These are phyloP conservation scores for Penicillium paradoxum DNA, from an alignment of 495 filamentous ascomycete genomes.

Conservation along the genomic window DNA sequence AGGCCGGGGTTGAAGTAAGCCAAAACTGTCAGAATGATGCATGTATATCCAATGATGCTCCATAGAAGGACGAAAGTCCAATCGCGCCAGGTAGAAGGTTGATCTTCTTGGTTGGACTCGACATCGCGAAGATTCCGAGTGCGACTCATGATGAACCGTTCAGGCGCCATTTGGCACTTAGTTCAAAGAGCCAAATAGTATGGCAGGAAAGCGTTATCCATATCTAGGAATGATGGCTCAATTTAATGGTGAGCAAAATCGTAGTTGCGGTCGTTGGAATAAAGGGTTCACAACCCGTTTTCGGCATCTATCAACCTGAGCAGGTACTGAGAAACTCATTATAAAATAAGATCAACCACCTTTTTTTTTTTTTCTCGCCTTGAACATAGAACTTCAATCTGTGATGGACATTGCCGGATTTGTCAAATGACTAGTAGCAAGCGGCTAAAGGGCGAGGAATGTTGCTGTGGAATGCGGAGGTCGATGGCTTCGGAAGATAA, in stretches of 20 bases:
- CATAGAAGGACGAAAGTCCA: constrained; percentile 21
- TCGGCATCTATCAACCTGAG: constrained; percentile 3
- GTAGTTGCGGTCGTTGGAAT: constrained; percentile 2
- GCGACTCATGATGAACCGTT: constrained; percentile 22
- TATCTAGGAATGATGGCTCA: not conserved
- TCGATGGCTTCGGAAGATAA: not conserved
- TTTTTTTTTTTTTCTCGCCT: not conserved
- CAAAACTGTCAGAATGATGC: constrained; percentile 19
- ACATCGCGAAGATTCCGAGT: constrained; percentile 11
- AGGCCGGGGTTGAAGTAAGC: constrained; percentile 22
- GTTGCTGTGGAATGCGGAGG: constrained; percentile 9
- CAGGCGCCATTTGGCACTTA: not conserved
- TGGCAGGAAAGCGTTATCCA: not conserved
- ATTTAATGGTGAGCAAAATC: constrained; percentile 13
- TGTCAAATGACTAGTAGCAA: not conserved
- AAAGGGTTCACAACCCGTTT: constrained; percentile 13
- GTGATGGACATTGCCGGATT: constrained; percentile 5
- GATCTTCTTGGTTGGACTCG: constrained; percentile 14
- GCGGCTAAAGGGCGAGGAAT: constrained; percentile 7
- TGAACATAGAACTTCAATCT: not conserved
- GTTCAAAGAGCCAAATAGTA: not conserved
- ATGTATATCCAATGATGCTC: constrained; percentile 25
- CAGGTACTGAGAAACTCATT: not conserved
- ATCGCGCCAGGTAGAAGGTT: constrained; percentile 17
- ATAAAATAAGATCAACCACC: constrained; percentile 12